These are phyloP conservation scores for Lodderomyces jiufengensis DNA, from an alignment of 1,139 yeast genomes.

Conservation along the genomic window DNA sequence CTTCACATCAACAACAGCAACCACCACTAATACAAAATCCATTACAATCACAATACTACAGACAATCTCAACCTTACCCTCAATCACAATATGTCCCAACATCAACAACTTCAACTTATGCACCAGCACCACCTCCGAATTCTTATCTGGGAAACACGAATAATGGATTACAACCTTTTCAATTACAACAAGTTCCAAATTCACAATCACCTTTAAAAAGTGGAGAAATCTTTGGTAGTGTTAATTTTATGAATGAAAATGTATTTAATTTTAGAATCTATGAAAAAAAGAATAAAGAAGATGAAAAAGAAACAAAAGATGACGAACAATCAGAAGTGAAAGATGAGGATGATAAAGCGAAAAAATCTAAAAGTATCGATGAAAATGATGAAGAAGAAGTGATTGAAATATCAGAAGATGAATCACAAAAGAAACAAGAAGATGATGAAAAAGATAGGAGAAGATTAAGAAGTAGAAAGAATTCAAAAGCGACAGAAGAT, in stretches of 20 bases:
- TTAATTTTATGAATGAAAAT: constrained; percentile 42
- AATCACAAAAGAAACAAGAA: background rate
- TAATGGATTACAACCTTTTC: background rate
- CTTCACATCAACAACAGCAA: constrained; percentile 15
- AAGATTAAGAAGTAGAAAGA: background rate
- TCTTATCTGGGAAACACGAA: too few relatives aligned
- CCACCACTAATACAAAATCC: constrained; percentile 15
- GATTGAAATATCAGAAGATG: background rate
- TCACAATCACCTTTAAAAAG: constrained; percentile 5
- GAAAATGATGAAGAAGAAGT: constrained; percentile 8
- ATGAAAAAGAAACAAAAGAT: background rate
- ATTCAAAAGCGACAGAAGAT: too few relatives aligned
- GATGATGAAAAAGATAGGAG: constrained; percentile 1
- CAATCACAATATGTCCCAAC: background rate
- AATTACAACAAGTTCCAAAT: background rate
- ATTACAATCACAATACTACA: background rate
- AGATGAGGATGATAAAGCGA: background rate
- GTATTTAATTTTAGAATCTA: constrained; percentile 42
- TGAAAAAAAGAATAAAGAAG: constrained; percentile 13
- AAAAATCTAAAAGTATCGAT: background rate
- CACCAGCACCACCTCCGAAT: background rate
- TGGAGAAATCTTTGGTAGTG: constrained; percentile 40
- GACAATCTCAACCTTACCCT: background rate
- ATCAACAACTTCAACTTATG: background rate
- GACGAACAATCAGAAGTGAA: background rate